Percentiles rank a stretch among this genome's conserved stretches.
Evolutionary conservation across 805 yeast genomes (phyloP).

Genomic region (Wickerhamomyces sydowiorum): DNA sequence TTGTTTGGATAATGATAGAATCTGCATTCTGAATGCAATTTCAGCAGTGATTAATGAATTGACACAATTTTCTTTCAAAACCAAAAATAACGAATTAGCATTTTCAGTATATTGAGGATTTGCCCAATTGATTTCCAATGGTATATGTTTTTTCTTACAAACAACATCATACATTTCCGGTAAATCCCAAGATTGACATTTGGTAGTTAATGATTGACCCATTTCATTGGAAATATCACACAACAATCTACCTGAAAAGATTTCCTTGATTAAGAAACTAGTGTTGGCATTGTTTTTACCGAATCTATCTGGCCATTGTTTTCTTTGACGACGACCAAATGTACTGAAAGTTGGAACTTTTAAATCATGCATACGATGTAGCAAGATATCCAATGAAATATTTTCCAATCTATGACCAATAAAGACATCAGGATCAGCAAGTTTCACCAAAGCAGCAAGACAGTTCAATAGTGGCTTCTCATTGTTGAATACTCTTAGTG

Average conservation of each 20-base stretch:
- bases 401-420: slow-evolving; percentile 84
- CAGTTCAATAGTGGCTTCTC: slow-evolving; percentile 73
- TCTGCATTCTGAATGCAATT: slow-evolving; percentile 76
- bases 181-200: slow-evolving; percentile 93
- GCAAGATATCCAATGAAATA: slow-evolving; percentile 69
- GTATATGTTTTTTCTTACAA: slow-evolving; percentile 53
- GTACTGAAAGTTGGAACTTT: slow-evolving; percentile 73
- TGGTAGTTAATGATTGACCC: slow-evolving; percentile 87
- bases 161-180: slow-evolving; percentile 85
- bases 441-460: slow-evolving; percentile 63
- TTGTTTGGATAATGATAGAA: slow-evolving; percentile 83
- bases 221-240: slow-evolving; percentile 93
- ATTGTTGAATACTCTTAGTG: slow-evolving; percentile 55
- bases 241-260: slow-evolving; percentile 77
- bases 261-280: slow-evolving; percentile 55
- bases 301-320: slow-evolving; percentile 71
- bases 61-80: slow-evolving; percentile 59
- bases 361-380: slow-evolving; percentile 74
- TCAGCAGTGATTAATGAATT: slow-evolving; percentile 70
- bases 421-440: slow-evolving; percentile 84
- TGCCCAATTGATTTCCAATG: slow-evolving; percentile 70
- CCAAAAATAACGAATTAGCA: slow-evolving; percentile 60
- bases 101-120: slow-evolving; percentile 62
- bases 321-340: slow-evolving; percentile 77
- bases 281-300: slow-evolving; percentile 48